Percentiles rank a stretch among this genome's conserved stretches.
Conservation (phyloP, 108 stramenopile genomes). For the Fragilaria crotonensis region DNA sequence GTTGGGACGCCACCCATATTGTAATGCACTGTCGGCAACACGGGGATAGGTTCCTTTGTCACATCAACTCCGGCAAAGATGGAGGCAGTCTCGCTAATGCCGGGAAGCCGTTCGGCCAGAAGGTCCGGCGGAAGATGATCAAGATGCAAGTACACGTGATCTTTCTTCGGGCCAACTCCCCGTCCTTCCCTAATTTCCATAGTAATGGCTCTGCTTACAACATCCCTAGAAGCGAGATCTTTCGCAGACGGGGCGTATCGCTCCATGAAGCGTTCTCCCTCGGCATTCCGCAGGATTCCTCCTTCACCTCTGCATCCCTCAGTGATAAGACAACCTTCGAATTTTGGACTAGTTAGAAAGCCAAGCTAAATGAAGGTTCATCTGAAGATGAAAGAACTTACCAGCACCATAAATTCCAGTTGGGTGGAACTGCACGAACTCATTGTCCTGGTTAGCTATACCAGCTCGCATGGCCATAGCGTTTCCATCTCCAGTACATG, state of each 20-base stretch:
- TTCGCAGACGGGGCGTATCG: conserved; percentile 98
- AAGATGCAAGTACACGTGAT: conserved; percentile 96
- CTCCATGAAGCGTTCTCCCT: conserved; percentile 99
- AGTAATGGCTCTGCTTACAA: conserved; percentile 98
- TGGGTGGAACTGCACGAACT: conserved; percentile 99
- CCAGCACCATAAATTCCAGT: conserved; percentile 99
- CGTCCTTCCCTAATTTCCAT: conserved; percentile 99
- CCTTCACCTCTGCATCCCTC: conserved; percentile 99
- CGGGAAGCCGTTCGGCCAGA: conserved; percentile 94
- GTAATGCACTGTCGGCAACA: conserved; percentile 94
- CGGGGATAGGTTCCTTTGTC: conserved; percentile 99
- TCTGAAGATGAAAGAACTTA: too few relatives aligned
- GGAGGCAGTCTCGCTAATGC: conserved; percentile 96
- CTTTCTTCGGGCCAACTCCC: conserved; percentile 95
- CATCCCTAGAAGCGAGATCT: conserved; percentile 97
- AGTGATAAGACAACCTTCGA: conserved; percentile 99
- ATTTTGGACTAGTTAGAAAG: too few relatives aligned
- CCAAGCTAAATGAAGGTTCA: too few relatives aligned
- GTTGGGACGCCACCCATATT: conserved; percentile 97
- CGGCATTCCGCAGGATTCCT: conserved; percentile 92
- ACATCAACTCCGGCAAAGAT: conserved; percentile 99
- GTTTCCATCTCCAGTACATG: conserved; percentile 98
- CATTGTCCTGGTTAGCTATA: conserved; percentile 92
- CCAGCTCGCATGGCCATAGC: conserved; percentile 94
- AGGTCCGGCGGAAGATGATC: conserved; percentile 98